These are phyloP conservation scores for Diaporthe sp. DNA, from an alignment of 2,329 filamentous ascomycete genomes.

Conservation along the genomic window DNA sequence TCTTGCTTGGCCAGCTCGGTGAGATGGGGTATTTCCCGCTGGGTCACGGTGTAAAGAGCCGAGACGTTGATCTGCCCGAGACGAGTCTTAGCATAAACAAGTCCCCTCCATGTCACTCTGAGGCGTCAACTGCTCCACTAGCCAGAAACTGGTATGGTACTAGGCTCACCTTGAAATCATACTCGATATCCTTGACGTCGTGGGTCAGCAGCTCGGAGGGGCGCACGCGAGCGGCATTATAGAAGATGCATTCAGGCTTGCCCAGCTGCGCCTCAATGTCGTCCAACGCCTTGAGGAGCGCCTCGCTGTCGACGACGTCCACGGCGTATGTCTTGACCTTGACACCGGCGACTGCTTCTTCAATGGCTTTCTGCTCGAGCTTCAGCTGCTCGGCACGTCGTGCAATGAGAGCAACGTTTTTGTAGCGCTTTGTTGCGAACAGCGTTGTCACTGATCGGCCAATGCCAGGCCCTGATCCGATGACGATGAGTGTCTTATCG, in stretches of 20 bases:
- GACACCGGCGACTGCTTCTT: slow-evolving; percentile 48
- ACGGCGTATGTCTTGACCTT: slow-evolving; percentile 59
- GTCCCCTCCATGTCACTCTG: background rate
- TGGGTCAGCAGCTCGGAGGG: slow-evolving; percentile 58
- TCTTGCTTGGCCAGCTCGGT: slow-evolving; percentile 51
- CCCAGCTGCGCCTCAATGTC: slow-evolving; percentile 58
- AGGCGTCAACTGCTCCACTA: background rate
- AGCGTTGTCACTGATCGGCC: slow-evolving; percentile 56
- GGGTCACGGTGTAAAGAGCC: slow-evolving; percentile 61
- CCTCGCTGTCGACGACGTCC: slow-evolving; percentile 58
- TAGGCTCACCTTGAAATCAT: slow-evolving; percentile 61
- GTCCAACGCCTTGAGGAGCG: slow-evolving; percentile 55
- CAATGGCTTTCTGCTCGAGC: slow-evolving; percentile 56
- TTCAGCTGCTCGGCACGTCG: slow-evolving; percentile 58
- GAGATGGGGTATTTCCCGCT: slow-evolving; percentile 61
- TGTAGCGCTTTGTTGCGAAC: slow-evolving; percentile 60
- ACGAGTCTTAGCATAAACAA: background rate
- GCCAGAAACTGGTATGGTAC: background rate
- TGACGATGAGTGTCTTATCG: slow-evolving; percentile 51
- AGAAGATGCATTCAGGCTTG: slow-evolving; percentile 63
- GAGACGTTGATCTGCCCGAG: slow-evolving; percentile 58
- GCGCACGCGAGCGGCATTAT: slow-evolving; percentile 65
- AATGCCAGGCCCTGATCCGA: slow-evolving; percentile 65
- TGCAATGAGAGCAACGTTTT: slow-evolving; percentile 63
- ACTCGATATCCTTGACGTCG: slow-evolving; percentile 59